These are phyloP conservation scores for Adansonia rubrostipa DNA, from an alignment of 441 rosid genomes.

Conservation along the genomic window DNA sequence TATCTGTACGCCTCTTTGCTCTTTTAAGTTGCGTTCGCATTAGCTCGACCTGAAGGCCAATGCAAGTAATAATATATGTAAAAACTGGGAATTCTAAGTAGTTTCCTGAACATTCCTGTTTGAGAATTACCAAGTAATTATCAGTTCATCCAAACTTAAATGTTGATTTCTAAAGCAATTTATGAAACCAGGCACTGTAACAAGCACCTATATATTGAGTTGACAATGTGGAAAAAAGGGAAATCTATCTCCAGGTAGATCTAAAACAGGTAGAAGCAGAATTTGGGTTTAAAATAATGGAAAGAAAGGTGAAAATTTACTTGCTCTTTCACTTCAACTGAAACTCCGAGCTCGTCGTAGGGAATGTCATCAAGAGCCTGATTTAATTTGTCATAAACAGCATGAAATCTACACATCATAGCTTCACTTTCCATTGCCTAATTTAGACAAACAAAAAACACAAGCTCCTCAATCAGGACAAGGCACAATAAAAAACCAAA, in stretches of 20 bases:
- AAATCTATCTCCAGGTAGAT: constrained; percentile 14
- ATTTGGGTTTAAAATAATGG: not conserved
- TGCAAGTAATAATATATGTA: not conserved
- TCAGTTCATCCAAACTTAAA: not conserved
- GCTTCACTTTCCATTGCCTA: constrained; percentile 71
- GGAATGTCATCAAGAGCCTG: constrained; percentile 54
- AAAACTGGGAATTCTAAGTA: not conserved
- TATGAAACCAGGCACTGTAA: not conserved
- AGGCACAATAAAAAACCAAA: not conserved
- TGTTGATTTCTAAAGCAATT: constrained; percentile 7
- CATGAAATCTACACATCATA: constrained; percentile 51
- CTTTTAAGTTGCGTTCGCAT: constrained; percentile 57
- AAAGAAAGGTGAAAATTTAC: constrained; percentile 35
- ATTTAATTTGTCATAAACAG: constrained; percentile 49
- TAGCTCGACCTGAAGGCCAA: constrained; percentile 54
- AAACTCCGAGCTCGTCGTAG: constrained; percentile 53
- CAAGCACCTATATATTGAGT: not conserved
- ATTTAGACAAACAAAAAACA: constrained; percentile 15
- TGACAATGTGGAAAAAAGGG: not conserved
- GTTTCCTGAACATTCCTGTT: not conserved
- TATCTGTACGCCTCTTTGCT: constrained; percentile 55
- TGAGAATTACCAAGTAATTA: not conserved
- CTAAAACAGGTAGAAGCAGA: constrained; percentile 4
- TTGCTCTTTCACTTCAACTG: constrained; percentile 67
- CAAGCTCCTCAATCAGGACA: constrained; percentile 5